Percentiles rank a stretch among this genome's conserved stretches.
These are phyloP conservation scores for Bimuria novae-zelandiae DNA, from an alignment of 2,329 filamentous ascomycete genomes.

Conservation along the genomic window DNA sequence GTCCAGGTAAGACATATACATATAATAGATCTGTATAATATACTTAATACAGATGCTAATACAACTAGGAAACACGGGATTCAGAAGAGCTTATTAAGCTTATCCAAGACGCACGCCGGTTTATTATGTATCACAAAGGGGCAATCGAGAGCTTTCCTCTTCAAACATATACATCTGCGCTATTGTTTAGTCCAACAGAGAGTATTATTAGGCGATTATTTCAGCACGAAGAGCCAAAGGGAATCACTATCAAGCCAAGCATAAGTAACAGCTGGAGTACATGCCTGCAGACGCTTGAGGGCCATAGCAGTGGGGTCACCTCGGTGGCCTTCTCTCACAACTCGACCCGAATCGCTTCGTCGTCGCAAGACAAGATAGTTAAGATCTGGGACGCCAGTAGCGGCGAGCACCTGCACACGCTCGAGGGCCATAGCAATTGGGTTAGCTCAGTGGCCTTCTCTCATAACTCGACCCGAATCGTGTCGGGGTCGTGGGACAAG, in stretches of 20 bases:
- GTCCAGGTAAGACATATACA: not conserved
- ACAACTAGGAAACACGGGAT: not conserved
- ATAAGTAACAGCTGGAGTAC: conserved; percentile 14
- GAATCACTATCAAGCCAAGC: conserved; percentile 12
- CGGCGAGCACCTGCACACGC: not conserved
- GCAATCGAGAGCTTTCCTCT: not conserved
- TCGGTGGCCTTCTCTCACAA: conserved; percentile 53
- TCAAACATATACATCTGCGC: conserved; percentile 5
- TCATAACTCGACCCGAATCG: not conserved
- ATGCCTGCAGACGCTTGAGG: conserved; percentile 24
- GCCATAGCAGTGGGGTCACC: too few relatives aligned
- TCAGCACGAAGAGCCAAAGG: not conserved
- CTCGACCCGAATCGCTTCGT: not conserved
- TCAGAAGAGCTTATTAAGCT: not conserved
- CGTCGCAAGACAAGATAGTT: not conserved
- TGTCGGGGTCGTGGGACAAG: not conserved
- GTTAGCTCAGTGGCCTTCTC: not conserved
- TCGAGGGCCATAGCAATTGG: not conserved
- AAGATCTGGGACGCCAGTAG: not conserved
- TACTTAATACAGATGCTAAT: not conserved
- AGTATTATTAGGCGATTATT: conserved; percentile 12
- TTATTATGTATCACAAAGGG: not conserved
- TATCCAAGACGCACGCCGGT: not conserved
- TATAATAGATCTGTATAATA: not conserved
- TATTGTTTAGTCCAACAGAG: too few relatives aligned